These are phyloP conservation scores for Lodderomyces oxycetoniae DNA, from an alignment of 1,139 yeast genomes.

Conservation along the genomic window DNA sequence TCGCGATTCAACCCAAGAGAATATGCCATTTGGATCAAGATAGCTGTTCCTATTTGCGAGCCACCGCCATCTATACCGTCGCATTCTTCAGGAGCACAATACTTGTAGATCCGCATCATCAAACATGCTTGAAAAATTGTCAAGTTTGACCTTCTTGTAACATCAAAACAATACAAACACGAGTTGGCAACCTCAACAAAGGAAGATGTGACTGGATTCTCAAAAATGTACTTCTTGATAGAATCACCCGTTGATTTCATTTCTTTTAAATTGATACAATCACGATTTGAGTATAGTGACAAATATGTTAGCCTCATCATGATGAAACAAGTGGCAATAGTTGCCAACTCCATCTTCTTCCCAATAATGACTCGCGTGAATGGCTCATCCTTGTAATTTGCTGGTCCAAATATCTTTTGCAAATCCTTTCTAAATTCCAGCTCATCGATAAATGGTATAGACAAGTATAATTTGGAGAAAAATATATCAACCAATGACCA, in stretches of 20 bases:
- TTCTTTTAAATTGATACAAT: constrained; percentile 22
- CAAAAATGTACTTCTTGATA: constrained; percentile 21
- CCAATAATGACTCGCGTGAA: constrained; percentile 18
- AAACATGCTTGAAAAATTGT: constrained; percentile 31
- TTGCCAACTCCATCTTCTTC: constrained; percentile 29
- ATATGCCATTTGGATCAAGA: constrained; percentile 37
- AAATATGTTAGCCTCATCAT: constrained; percentile 28
- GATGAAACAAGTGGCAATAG: constrained; percentile 26
- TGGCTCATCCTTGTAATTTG: constrained; percentile 16
- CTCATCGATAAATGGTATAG: constrained; percentile 30
- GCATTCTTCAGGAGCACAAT: constrained; percentile 49
- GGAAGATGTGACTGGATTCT: constrained; percentile 24
- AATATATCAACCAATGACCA: constrained; percentile 26
- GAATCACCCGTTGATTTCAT: constrained; percentile 13
- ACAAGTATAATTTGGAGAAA: constrained; percentile 23
- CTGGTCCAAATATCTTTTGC: constrained; percentile 23
- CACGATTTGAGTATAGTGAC: constrained; percentile 30
- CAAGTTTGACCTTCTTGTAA: constrained; percentile 20
- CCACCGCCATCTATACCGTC: constrained; percentile 43
- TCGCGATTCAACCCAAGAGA: constrained; percentile 45
- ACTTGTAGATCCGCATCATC: constrained; percentile 41
- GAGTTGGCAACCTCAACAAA: constrained; percentile 25
- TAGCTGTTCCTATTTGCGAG: constrained; percentile 32
- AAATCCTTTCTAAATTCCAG: constrained; percentile 18
- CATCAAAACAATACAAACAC: constrained; percentile 25